Evolutionary conservation across 2,329 filamentous ascomycete genomes (phyloP), one percentile per base, ranked within the genome.

Genomic region (Apiospora arundinis): DNA sequence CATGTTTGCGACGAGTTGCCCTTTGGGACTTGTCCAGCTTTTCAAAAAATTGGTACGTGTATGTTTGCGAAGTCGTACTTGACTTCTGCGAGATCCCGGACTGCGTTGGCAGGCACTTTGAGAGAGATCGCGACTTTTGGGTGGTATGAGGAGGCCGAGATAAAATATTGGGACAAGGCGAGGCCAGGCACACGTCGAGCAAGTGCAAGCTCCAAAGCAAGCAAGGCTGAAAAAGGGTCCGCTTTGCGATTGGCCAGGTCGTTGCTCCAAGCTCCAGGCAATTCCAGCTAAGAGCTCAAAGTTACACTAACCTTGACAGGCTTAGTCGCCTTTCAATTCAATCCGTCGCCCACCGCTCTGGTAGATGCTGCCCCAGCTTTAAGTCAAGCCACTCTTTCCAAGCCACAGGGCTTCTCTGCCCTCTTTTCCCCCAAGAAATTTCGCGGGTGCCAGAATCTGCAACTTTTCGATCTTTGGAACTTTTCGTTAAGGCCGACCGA

Each of bases 1-100:
- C 91, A 92, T 92, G 77, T 83, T 91, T 81, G 79, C 78, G 75
- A 77, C 75, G 77, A 80, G 76, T 80, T 82, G 84, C 83, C 82
- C 82, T 81, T 73, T 75, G 76, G 80, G 81, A 82, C 84, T 80
- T 80, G 78, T 82, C 78, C 74, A 74, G 52, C 71, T 77, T 72
- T 77, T 81, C 78, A 80, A 84, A 88, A 84, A 87, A 85, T 84
- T 85, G 81, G 79, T 72, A 78, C 69, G 74, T 76, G 75, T 76
- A 72, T 75, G 42, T 73, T 76, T 75, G 80, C 77, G 80, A 84
- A 82, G 77, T 76, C 77, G 74, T 73, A 56, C 63, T 40, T 76
- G 75, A 79, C 82, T 81, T 80, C 75, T 80, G 80, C 80, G 79
- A 81, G 80, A 78, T 80, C 76, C 76, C 76, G 70, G 72, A 75